Evolutionary conservation across 1,139 yeast genomes (phyloP).

Genomic region (Hyphopichia wangnamkhiaoensis): DNA sequence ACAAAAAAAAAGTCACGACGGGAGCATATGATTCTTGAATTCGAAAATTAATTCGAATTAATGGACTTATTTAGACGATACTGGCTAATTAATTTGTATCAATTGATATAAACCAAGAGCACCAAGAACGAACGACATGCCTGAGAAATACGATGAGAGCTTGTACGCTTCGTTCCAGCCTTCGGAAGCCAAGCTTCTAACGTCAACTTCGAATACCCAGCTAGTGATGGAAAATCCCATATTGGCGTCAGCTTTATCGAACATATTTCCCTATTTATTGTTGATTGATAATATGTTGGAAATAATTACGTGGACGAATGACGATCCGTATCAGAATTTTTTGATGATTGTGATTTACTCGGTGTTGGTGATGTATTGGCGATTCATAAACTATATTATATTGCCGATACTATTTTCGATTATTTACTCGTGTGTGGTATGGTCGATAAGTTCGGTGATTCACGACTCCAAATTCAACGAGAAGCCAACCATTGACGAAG

Average conservation of each 20-base stretch:
- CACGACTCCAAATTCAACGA: constrained; percentile 46
- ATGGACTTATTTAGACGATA: too few species aligned
- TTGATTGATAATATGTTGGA: constrained; percentile 47
- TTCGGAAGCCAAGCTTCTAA: constrained; percentile 31
- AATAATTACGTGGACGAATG: constrained; percentile 57
- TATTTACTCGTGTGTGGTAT: constrained; percentile 40
- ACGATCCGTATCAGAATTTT: constrained; percentile 50
- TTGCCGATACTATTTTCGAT: constrained; percentile 42
- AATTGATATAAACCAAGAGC: too few species aligned
- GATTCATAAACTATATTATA: constrained; percentile 29
- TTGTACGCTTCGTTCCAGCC: constrained; percentile 38
- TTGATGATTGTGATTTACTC: constrained; percentile 43
- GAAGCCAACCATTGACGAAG: constrained; percentile 60
- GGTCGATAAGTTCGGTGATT: constrained; percentile 47
- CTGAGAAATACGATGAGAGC: constrained; percentile 15
- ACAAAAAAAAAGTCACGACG: background rate
- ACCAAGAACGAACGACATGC: constrained; percentile 12
- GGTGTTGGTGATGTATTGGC: constrained; percentile 49
- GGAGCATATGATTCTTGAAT: too few species aligned
- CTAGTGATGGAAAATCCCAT: constrained; percentile 46
- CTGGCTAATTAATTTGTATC: too few species aligned
- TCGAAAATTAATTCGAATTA: too few species aligned
- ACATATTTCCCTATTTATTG: constrained; percentile 50
- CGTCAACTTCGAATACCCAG: constrained; percentile 27
- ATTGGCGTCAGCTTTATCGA: constrained; percentile 47